Percentiles rank a stretch among this genome's conserved stretches.
These are phyloP conservation scores for Hericium alpestre DNA, from an alignment of 768 basidiomycete species.

Conservation along the genomic window DNA sequence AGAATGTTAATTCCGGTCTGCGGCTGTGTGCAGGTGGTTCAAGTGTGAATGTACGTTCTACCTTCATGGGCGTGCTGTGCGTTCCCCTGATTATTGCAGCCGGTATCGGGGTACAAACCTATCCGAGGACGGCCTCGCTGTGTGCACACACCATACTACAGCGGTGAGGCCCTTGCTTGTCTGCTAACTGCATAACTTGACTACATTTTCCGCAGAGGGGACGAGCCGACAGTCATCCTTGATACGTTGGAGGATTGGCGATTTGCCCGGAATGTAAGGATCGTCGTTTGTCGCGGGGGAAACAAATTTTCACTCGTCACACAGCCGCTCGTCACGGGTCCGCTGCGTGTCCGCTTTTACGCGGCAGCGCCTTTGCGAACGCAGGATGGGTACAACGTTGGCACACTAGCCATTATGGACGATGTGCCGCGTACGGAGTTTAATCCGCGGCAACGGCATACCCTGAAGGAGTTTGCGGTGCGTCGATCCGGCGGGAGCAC, in stretches of 20 bases:
- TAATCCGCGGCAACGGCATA: constrained; percentile 79
- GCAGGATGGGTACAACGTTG: constrained; percentile 83
- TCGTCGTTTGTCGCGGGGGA: not conserved
- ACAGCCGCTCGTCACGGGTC: constrained; percentile 61
- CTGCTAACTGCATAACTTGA: not conserved
- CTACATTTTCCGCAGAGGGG: constrained; percentile 36
- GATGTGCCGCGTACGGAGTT: constrained; percentile 78
- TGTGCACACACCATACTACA: constrained; percentile 79
- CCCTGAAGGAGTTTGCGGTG: constrained; percentile 85
- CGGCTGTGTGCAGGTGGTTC: constrained; percentile 50
- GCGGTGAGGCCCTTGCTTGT: constrained; percentile 33
- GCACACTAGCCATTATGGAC: constrained; percentile 79
- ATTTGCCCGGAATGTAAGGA: constrained; percentile 68
- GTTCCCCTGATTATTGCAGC: constrained; percentile 20
- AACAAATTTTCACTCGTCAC: not conserved
- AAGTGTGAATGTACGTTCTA: constrained; percentile 72
- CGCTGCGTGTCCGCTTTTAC: constrained; percentile 74
- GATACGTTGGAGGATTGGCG: constrained; percentile 81
- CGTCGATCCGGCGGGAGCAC: constrained; percentile 7
- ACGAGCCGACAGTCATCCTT: constrained; percentile 80
- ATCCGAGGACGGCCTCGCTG: constrained; percentile 55
- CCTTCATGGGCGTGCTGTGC: not conserved
- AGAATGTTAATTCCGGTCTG: constrained; percentile 6
- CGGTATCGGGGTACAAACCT: constrained; percentile 34
- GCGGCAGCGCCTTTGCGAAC: constrained; percentile 87